Evolutionary conservation across 345 rosid genomes (phyloP).

Genomic region (Cardiospermum halicacabum): DNA sequence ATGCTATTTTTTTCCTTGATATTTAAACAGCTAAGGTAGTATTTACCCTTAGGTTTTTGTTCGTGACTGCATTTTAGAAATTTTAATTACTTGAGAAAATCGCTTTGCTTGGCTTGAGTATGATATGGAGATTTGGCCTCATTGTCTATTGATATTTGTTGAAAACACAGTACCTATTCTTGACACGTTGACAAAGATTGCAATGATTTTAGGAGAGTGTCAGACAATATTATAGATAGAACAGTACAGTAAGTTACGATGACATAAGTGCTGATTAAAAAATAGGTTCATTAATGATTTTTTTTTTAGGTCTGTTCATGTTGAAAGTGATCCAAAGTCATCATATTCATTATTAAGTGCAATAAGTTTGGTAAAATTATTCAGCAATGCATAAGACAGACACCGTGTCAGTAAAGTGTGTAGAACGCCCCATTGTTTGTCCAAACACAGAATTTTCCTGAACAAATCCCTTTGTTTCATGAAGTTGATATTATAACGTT

Average conservation of each 20-base stretch:
- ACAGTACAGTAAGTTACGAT: not conserved
- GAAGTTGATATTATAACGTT: too few species aligned
- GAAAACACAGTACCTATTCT: not conserved
- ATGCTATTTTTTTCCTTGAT: constrained; percentile 9
- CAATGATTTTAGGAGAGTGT: not conserved
- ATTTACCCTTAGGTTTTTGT: not conserved
- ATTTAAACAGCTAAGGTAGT: not conserved
- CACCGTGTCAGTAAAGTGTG: not conserved
- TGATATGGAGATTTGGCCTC: not conserved
- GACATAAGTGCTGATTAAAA: not conserved
- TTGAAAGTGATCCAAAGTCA: too few species aligned
- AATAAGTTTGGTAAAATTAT: not conserved
- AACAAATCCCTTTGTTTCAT: not conserved
- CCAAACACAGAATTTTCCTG: not conserved
- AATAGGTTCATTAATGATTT: not conserved
- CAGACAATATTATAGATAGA: not conserved
- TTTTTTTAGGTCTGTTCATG: too few species aligned
- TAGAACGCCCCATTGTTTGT: too few species aligned
- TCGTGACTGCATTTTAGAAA: not conserved
- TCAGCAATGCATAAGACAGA: not conserved
- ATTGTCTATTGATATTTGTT: not conserved
- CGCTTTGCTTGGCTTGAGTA: not conserved
- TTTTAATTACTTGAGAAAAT: not conserved
- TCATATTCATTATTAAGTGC: too few species aligned
- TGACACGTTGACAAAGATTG: not conserved